These are phyloP conservation scores for Leishmania lainsoni DNA, from an alignment of 208 protist genomes.

Conservation along the genomic window DNA sequence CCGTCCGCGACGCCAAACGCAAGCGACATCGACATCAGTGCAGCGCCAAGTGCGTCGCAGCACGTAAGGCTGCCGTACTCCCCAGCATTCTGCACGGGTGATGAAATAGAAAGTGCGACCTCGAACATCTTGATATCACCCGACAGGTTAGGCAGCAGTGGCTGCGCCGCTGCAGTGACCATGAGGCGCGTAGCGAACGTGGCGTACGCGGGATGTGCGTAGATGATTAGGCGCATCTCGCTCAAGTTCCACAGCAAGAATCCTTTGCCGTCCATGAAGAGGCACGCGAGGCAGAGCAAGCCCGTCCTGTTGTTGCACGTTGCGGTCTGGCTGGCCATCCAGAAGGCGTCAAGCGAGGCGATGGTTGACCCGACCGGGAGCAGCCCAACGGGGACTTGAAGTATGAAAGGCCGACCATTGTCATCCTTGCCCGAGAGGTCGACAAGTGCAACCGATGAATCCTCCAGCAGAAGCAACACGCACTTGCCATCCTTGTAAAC, in stretches of 20 bases:
- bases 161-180: slow-evolving; percentile 42
- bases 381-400: slow-evolving; percentile 56
- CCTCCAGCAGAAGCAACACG: slow-evolving; percentile 69
- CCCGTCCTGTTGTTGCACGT: slow-evolving; percentile 21
- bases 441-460: slow-evolving; percentile 68
- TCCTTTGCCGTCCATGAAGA: slow-evolving; percentile 64
- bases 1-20: slow-evolving; percentile 51
- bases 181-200: slow-evolving; percentile 39
- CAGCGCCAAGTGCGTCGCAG: slow-evolving; percentile 49
- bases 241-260: slow-evolving; percentile 78
- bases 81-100: slow-evolving; percentile 27
- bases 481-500: slow-evolving; percentile 69
- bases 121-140: slow-evolving; percentile 58
- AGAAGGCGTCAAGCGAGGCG: slow-evolving; percentile 64
- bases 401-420: slow-evolving; percentile 46
- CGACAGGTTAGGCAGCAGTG: slow-evolving; percentile 55
- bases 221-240: slow-evolving; percentile 65
- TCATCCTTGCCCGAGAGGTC: slow-evolving; percentile 64
- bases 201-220: slow-evolving; percentile 44
- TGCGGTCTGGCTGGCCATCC: slow-evolving; percentile 39
- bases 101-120: slow-evolving; percentile 26
- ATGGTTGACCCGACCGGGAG: slow-evolving; percentile 68
- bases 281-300: slow-evolving; percentile 53
- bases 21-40: slow-evolving; percentile 40
- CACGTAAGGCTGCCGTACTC: slow-evolving; percentile 55